Conservation (phyloP, 495 filamentous ascomycete genomes). For the Aspergillus funiculosus region DNA sequence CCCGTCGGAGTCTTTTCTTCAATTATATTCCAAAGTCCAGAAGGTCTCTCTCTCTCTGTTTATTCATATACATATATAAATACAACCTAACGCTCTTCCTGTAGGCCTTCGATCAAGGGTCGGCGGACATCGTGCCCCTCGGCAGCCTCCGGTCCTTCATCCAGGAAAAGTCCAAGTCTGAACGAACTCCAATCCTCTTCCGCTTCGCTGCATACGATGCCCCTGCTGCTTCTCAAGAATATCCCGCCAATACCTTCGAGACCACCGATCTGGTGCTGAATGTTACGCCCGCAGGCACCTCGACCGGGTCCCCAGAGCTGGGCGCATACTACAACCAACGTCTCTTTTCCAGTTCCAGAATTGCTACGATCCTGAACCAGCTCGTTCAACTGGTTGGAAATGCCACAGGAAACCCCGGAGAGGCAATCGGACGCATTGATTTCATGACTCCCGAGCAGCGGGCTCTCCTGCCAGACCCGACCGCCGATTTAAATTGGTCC, state of each 20-base stretch:
- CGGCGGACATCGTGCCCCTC: slow-evolving; percentile 44
- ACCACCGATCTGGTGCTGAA: slow-evolving; percentile 46
- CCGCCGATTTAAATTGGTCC: slow-evolving; percentile 73
- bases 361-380: slow-evolving; percentile 42
- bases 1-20: slow-evolving; percentile 34
- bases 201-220: slow-evolving; percentile 47
- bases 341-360: slow-evolving; percentile 45
- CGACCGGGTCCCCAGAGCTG: slow-evolving; percentile 29
- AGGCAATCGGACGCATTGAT: slow-evolving; percentile 43
- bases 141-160: slow-evolving; percentile 41
- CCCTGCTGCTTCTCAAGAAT: slow-evolving; percentile 42
- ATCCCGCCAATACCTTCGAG: slow-evolving; percentile 42
- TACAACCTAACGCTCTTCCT: no score
- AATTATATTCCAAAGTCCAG: slow-evolving; percentile 42
- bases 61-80: no score
- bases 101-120: slow-evolving; percentile 38
- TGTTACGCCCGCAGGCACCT: slow-evolving; percentile 27
- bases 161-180: slow-evolving; percentile 40
- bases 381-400: slow-evolving; percentile 38
- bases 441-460: slow-evolving; percentile 44
- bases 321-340: slow-evolving; percentile 49
- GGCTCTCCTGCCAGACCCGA: slow-evolving; percentile 64
- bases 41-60: slow-evolving; percentile 28
- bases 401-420: slow-evolving; percentile 39
- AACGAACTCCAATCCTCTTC: slow-evolving; percentile 40